These are phyloP conservation scores for Curvularia sp. DNA, from an alignment of 2,329 filamentous ascomycete species.

Conservation along the genomic window DNA sequence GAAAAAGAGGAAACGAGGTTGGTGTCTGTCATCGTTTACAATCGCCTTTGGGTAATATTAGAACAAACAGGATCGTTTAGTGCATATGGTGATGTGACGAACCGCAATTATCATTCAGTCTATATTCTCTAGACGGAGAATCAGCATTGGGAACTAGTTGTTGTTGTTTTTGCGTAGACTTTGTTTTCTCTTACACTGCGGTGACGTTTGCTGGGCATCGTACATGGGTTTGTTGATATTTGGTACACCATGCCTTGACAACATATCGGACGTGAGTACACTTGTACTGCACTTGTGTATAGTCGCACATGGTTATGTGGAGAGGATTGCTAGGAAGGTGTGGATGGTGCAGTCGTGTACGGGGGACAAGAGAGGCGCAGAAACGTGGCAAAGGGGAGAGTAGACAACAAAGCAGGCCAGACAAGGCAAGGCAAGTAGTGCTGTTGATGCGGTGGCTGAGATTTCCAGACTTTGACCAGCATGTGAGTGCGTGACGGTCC, in stretches of 20 bases:
- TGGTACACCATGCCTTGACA: slow-evolving; percentile 64
- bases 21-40: slow-evolving; percentile 34
- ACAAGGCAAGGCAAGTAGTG: slow-evolving; percentile 11
- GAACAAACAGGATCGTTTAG: slow-evolving; percentile 5
- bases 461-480: slow-evolving; percentile 17
- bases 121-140: slow-evolving; percentile 52
- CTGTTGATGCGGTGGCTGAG: slow-evolving; percentile 15
- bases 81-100: slow-evolving; percentile 21
- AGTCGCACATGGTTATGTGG: slow-evolving; percentile 62
- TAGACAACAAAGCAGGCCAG: slow-evolving; percentile 9
- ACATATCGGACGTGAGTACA: slow-evolving; percentile 64
- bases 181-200: slow-evolving; percentile 57
- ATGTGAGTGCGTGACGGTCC: slow-evolving; percentile 31
- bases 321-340: slow-evolving; percentile 10
- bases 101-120: slow-evolving; percentile 59
- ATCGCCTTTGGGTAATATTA: slow-evolving; percentile 40
- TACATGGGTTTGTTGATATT: slow-evolving; percentile 62
- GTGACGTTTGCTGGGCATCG: slow-evolving; percentile 64
- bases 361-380: slow-evolving; percentile 1
- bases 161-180: neutral
- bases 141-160: slow-evolving; percentile 17
- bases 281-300: slow-evolving; percentile 65
- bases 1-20: slow-evolving; percentile 3
- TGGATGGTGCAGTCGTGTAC: slow-evolving; percentile 14
- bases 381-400: slow-evolving; percentile 2